Evolutionary conservation across 2,329 filamentous ascomycete genomes (phyloP).

Genomic region (Clonostachys sp.): DNA sequence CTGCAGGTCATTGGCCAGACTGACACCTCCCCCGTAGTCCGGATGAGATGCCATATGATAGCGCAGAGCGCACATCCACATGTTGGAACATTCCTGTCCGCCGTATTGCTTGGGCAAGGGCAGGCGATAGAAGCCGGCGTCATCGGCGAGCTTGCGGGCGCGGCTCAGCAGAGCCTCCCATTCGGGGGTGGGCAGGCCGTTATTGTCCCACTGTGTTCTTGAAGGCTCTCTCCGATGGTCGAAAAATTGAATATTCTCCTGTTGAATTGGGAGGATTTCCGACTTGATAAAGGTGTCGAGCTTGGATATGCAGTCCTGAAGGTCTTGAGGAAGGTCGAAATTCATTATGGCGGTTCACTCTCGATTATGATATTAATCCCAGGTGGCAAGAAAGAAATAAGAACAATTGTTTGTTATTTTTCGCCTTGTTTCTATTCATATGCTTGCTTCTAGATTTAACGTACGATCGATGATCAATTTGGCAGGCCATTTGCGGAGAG

Average conservation of each 20-base stretch:
- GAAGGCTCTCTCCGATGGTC: slow-evolving; percentile 8
- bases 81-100: slow-evolving; percentile 5
- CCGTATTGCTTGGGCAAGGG: slow-evolving; percentile 6
- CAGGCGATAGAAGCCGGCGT: slow-evolving; percentile 8
- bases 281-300: slow-evolving; percentile 5
- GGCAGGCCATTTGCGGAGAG: too few relatives aligned
- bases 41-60: slow-evolving; percentile 8
- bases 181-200: slow-evolving; percentile 5
- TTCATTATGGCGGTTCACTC: slow-evolving; percentile 3
- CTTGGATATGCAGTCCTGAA: slow-evolving; percentile 4
- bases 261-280: slow-evolving; percentile 5
- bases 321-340: slow-evolving; percentile 5
- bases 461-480: too few relatives aligned
- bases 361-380: background rate
- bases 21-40: slow-evolving; percentile 8
- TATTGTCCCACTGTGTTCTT: slow-evolving; percentile 9
- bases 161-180: slow-evolving; percentile 6
- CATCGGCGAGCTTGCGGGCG: slow-evolving; percentile 5
- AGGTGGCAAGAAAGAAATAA: background rate
- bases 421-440: too few relatives aligned
- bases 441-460: too few relatives aligned
- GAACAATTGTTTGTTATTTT: too few relatives aligned
- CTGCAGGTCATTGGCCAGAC: slow-evolving; percentile 9
- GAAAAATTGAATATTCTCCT: slow-evolving; percentile 9
- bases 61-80: slow-evolving; percentile 9